Percentiles rank a stretch among this genome's conserved stretches.
These are phyloP conservation scores for Ceriops tagal DNA, from an alignment of 345 rosid species.

Conservation along the genomic window DNA sequence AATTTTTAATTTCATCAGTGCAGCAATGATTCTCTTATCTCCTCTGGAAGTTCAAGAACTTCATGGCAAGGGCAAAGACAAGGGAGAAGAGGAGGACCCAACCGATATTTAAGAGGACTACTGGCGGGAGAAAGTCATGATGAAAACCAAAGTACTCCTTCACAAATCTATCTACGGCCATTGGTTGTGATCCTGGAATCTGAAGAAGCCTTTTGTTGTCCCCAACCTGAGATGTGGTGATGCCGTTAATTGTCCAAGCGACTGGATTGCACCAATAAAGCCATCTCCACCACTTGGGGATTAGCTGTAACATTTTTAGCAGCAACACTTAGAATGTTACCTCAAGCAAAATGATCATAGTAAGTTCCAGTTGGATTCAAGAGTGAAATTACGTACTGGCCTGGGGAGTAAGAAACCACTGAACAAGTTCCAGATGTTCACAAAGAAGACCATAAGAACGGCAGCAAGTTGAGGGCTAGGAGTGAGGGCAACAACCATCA, in stretches of 20 bases:
- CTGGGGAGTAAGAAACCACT: background rate
- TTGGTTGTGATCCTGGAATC: conserved; percentile 1
- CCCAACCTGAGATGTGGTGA: background rate
- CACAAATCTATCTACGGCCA: background rate
- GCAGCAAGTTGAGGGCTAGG: conserved; percentile 1
- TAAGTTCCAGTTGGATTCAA: background rate
- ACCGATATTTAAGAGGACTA: background rate
- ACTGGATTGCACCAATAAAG: background rate
- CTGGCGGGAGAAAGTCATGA: background rate
- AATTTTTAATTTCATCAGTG: no score
- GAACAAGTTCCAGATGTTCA: background rate
- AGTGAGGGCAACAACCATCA: background rate
- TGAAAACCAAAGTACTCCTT: background rate
- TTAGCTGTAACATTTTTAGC: background rate
- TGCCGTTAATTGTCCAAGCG: background rate
- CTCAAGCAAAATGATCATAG: no score
- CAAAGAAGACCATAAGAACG: background rate
- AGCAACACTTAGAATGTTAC: background rate
- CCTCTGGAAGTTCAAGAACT: background rate
- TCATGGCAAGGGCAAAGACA: background rate
- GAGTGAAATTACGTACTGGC: background rate
- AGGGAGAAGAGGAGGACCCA: background rate
- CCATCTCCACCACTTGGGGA: conserved; percentile 1
- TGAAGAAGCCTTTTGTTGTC: background rate
- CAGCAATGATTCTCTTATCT: background rate